A percentile compares a stretch with the other conserved stretches of the same genome.
phyloP scores from a whole-genome alignment of 768 basidiomycete genomes.

The Lentinula edodes region DNA sequence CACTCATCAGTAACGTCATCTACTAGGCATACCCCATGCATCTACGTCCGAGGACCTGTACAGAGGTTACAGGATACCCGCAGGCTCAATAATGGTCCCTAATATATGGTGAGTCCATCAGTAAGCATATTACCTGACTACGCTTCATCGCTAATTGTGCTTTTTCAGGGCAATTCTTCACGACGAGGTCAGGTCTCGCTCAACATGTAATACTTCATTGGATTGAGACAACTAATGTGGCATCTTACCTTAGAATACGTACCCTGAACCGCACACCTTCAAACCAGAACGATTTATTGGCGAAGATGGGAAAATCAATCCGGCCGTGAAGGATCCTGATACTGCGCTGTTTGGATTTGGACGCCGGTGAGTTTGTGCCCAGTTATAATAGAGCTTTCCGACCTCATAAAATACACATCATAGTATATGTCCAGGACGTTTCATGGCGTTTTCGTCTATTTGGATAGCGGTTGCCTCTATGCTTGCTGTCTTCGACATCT shows the following conservation, averaged over 20 bases:
- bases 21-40: slow-evolving; percentile 18
- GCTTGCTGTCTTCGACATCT: slow-evolving; percentile 17
- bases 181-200: slow-evolving; percentile 11
- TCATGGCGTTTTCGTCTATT: slow-evolving; percentile 6
- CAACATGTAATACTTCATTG: background rate
- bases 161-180: slow-evolving; percentile 20
- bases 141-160: background rate
- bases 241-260: slow-evolving; percentile 6
- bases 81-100: slow-evolving; percentile 20
- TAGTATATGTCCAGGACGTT: slow-evolving; percentile 10
- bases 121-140: background rate
- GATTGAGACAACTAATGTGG: background rate
- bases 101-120: slow-evolving; percentile 18
- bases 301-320: slow-evolving; percentile 8
- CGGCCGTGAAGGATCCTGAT: slow-evolving; percentile 5
- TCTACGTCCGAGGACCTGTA: slow-evolving; percentile 20
- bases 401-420: background rate
- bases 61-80: slow-evolving; percentile 21
- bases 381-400: background rate
- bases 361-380: background rate
- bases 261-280: slow-evolving; percentile 22
- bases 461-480: slow-evolving; percentile 17
- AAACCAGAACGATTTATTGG: slow-evolving; percentile 21
- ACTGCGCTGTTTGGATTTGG: slow-evolving; percentile 8
- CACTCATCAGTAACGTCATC: too few species aligned